Evolutionary conservation across 2,329 filamentous ascomycete genomes (phyloP).

Genomic region (Camptophora hylomeconis): DNA sequence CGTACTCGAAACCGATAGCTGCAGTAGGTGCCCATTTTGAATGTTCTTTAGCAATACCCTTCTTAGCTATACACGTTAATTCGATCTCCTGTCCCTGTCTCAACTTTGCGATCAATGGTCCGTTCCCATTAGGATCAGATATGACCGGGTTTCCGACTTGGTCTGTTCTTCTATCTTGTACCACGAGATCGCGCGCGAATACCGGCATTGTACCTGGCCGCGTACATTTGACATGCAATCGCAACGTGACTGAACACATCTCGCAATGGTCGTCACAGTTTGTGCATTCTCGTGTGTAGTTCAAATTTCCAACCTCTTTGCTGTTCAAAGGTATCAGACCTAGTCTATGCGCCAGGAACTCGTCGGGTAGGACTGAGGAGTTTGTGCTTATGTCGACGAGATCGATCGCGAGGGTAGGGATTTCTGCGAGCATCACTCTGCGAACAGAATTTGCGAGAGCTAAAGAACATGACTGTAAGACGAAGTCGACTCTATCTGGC

Average conservation of each 20-base stretch:
- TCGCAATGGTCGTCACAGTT: slow-evolving; percentile 85
- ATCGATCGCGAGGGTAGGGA: slow-evolving; percentile 89
- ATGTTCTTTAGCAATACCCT: slow-evolving; percentile 58
- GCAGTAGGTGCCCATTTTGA: slow-evolving; percentile 93
- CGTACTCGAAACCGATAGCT: slow-evolving; percentile 93
- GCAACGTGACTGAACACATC: slow-evolving; percentile 74
- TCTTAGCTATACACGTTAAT: slow-evolving; percentile 2
- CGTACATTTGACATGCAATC: slow-evolving; percentile 73
- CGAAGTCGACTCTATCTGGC: slow-evolving; percentile 72
- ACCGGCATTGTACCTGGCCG: slow-evolving; percentile 66
- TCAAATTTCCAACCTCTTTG: slow-evolving; percentile 65
- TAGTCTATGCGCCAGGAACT: slow-evolving; percentile 86
- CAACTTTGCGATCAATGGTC: slow-evolving; percentile 80
- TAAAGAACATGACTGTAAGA: slow-evolving; percentile 77
- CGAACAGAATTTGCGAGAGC: slow-evolving; percentile 87
- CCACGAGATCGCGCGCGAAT: slow-evolving; percentile 76
- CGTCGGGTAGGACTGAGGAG: slow-evolving; percentile 89
- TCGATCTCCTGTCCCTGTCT: slow-evolving; percentile 48
- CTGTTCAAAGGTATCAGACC: slow-evolving; percentile 81
- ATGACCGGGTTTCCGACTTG: slow-evolving; percentile 74
- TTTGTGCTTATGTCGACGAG: slow-evolving; percentile 86
- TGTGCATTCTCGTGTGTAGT: slow-evolving; percentile 87
- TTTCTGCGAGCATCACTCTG: slow-evolving; percentile 81
- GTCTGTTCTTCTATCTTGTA: slow-evolving; percentile 56
- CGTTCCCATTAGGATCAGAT: slow-evolving; percentile 66